Conservation (phyloP, 73 alveolate genomes). For the Uronychia binucleata region DNA sequence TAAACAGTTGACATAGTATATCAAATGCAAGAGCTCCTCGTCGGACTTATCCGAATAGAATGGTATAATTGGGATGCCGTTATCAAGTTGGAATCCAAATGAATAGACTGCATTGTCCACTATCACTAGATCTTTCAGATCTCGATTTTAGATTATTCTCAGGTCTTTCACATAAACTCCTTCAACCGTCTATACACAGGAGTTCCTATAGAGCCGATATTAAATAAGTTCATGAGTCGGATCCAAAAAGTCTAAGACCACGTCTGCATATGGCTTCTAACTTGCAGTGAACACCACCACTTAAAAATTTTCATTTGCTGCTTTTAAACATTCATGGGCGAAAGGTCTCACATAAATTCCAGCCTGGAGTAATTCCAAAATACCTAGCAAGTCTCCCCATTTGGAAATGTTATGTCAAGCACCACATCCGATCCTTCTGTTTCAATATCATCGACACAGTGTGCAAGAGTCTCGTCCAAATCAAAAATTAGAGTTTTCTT, state of each 20-base stretch:
- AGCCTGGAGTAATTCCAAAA: slow-evolving; percentile 34
- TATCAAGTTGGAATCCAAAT: slow-evolving; percentile 68
- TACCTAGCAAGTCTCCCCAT: slow-evolving; percentile 45
- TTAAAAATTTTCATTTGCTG: slow-evolving; percentile 56
- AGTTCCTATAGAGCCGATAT: slow-evolving; percentile 78
- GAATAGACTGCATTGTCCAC: slow-evolving; percentile 77
- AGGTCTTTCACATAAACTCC: slow-evolving; percentile 54
- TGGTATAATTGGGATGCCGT: slow-evolving; percentile 84
- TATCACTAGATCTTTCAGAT: slow-evolving; percentile 60
- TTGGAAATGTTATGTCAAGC: slow-evolving; percentile 46
- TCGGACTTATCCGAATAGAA: slow-evolving; percentile 69
- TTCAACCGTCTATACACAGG: slow-evolving; percentile 58
- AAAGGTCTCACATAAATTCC: slow-evolving; percentile 76
- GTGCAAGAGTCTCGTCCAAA: slow-evolving; percentile 78
- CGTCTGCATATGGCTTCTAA: slow-evolving; percentile 81
- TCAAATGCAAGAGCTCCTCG: slow-evolving; percentile 60
- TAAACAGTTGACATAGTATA: slow-evolving; percentile 47
- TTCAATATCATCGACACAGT: slow-evolving; percentile 54
- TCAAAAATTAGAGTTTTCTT: slow-evolving; percentile 66
- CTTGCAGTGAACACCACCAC: slow-evolving; percentile 77
- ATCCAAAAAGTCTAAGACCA: slow-evolving; percentile 82
- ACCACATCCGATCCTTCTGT: slow-evolving; percentile 34
- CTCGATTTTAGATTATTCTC: slow-evolving; percentile 60
- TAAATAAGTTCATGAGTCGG: slow-evolving; percentile 74
- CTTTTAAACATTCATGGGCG: slow-evolving; percentile 55